Percentiles rank a stretch among this genome's conserved stretches.
Evolutionary conservation across 2,329 filamentous ascomycete species (phyloP).

Genomic region (Orbilia oligospora): DNA sequence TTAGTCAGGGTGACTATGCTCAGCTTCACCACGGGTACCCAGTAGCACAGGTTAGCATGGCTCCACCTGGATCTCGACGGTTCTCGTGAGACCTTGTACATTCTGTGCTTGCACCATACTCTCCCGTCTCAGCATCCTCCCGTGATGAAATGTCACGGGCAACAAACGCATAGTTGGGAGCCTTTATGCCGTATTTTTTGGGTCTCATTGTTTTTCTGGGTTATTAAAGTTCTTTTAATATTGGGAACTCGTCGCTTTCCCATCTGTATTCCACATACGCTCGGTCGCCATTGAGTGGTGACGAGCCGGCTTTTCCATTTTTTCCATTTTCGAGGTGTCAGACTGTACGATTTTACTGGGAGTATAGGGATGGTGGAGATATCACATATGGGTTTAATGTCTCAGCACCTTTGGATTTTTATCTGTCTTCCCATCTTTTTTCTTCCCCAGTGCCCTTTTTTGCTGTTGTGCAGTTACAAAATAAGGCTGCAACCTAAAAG

Average conservation of each 20-base stretch:
- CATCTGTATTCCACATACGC: slow-evolving; percentile 21
- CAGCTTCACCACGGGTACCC: slow-evolving; percentile 57
- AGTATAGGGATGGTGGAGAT: slow-evolving; percentile 41
- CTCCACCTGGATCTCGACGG: slow-evolving; percentile 55
- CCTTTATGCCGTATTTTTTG: slow-evolving; percentile 28
- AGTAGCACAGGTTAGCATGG: slow-evolving; percentile 60
- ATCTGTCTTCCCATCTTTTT: slow-evolving; percentile 25
- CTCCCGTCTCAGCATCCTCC: slow-evolving; percentile 14
- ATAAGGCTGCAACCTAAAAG: slow-evolving; percentile 41
- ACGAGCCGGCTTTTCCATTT: slow-evolving; percentile 7
- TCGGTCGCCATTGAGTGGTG: slow-evolving; percentile 40
- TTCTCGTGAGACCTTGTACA: slow-evolving; percentile 47
- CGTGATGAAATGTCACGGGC: slow-evolving; percentile 8
- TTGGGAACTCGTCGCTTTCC: slow-evolving; percentile 28
- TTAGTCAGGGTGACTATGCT: slow-evolving; percentile 55
- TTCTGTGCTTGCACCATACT: not conserved
- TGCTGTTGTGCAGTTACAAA: slow-evolving; percentile 32
- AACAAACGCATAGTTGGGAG: slow-evolving; percentile 43
- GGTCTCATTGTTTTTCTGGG: slow-evolving; percentile 20
- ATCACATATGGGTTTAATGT: slow-evolving; percentile 59
- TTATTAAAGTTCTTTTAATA: slow-evolving; percentile 33
- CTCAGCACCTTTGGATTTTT: slow-evolving; percentile 24
- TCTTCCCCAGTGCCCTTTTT: slow-evolving; percentile 22
- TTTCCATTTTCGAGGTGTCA: slow-evolving; percentile 50
- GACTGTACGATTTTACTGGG: slow-evolving; percentile 57